Conservation (phyloP, 2,329 filamentous ascomycete genomes). For the Calonectria leucothoes region DNA sequence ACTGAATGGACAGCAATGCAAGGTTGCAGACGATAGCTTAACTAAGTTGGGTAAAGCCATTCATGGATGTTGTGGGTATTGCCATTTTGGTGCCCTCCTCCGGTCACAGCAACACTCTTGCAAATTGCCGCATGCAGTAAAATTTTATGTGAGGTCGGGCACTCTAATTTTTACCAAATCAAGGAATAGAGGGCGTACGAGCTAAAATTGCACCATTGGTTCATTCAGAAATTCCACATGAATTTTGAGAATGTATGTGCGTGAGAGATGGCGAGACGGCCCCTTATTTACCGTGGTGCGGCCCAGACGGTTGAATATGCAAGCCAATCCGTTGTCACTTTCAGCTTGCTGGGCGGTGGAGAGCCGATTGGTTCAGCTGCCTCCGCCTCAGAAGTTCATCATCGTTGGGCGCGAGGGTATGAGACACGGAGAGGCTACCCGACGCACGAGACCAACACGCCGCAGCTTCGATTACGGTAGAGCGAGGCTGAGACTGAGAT, state of each 20-base stretch:
- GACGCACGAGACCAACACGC: not conserved
- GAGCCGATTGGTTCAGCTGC: not conserved
- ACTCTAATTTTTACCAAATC: not conserved
- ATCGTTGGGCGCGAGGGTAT: not conserved
- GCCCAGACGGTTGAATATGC: not conserved
- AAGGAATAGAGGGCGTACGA: not conserved
- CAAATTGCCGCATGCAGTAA: not conserved
- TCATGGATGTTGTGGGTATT: not conserved
- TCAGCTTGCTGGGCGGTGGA: not conserved
- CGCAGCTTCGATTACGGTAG: no score
- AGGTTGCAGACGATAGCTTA: not conserved
- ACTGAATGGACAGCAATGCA: not conserved
- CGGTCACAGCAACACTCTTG: not conserved
- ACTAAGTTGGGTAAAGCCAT: not conserved
- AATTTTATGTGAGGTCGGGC: not conserved
- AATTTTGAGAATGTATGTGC: not conserved
- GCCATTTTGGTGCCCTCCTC: no score
- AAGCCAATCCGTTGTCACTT: not conserved
- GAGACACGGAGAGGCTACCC: not conserved
- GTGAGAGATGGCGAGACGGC: not conserved
- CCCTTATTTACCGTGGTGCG: not conserved
- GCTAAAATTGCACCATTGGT: not conserved
- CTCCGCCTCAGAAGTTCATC: not conserved
- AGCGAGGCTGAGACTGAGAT: no score
- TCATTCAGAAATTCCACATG: not conserved